These are phyloP conservation scores for Debaryomycetaceae sp. DNA, from an alignment of 1,139 yeast species.

Conservation along the genomic window DNA sequence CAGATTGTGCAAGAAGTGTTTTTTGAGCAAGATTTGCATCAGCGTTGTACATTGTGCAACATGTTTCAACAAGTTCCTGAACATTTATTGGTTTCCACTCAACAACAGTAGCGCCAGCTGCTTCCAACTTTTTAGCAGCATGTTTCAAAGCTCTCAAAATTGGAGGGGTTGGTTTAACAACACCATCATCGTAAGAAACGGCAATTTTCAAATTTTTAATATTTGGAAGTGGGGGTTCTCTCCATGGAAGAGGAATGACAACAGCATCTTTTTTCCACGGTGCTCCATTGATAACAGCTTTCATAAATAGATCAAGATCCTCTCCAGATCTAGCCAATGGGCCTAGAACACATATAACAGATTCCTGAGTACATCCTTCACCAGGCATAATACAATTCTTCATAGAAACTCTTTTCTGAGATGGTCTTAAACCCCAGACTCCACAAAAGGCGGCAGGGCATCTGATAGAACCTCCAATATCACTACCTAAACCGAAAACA, in stretches of 20 bases:
- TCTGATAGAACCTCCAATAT: constrained; percentile 29
- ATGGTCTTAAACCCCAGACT: constrained; percentile 22
- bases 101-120: constrained; percentile 23
- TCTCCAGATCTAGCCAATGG: constrained; percentile 21
- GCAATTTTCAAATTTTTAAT: constrained; percentile 36
- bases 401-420: constrained; percentile 14
- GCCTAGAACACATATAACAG: constrained; percentile 20
- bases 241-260: constrained; percentile 60
- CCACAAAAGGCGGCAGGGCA: constrained; percentile 27
- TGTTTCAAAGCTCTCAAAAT: constrained; percentile 33
- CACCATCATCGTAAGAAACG: constrained; percentile 35
- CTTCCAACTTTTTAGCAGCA: constrained; percentile 22
- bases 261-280: constrained; percentile 58
- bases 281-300: constrained; percentile 14
- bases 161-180: constrained; percentile 52
- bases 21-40: constrained; percentile 5
- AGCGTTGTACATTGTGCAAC: constrained; percentile 3
- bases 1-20: constrained; percentile 16
- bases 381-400: background rate
- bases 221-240: constrained; percentile 42
- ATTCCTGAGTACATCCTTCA: constrained; percentile 8
- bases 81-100: constrained; percentile 5
- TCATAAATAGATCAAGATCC: constrained; percentile 20
- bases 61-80: constrained; percentile 2
- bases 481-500: constrained; percentile 26